Conservation (phyloP, 192 early-diverging fungal species). For the Umbelopsis isabellina region DNA sequence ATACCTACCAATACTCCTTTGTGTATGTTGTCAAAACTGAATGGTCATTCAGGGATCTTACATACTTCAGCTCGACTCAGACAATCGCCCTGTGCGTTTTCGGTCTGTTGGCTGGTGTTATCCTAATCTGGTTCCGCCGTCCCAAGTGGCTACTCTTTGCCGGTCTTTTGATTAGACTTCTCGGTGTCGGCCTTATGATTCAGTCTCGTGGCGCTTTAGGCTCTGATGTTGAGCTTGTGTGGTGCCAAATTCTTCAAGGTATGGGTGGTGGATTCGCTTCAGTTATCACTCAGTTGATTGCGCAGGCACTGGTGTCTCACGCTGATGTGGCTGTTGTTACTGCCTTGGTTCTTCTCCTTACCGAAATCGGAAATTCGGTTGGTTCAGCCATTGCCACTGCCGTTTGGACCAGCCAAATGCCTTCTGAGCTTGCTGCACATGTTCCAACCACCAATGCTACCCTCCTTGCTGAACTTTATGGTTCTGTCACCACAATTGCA, state of each 20-base stretch:
- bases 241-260: conserved; percentile 29
- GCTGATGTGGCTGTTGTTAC: conserved; percentile 39
- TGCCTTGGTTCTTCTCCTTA: conserved; percentile 33
- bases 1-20: conserved; percentile 28
- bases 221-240: conserved; percentile 28
- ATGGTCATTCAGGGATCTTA: conserved; percentile 20
- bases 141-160: conserved; percentile 29
- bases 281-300: conserved; percentile 22
- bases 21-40: conserved; percentile 26
- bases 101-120: conserved; percentile 24
- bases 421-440: conserved; percentile 22
- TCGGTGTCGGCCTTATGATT: conserved; percentile 40
- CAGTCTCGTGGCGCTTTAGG: conserved; percentile 31
- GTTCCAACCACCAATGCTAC: conserved; percentile 30
- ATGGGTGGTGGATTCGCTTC: conserved; percentile 28
- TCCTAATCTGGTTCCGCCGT: conserved; percentile 24
- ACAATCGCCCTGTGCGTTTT: conserved; percentile 27
- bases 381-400: conserved; percentile 34
- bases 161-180: conserved; percentile 24
- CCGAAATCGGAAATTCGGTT: conserved; percentile 25
- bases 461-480: conserved; percentile 18
- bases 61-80: conserved; percentile 20
- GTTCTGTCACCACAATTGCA: conserved; percentile 4
- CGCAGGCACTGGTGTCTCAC: conserved; percentile 35
- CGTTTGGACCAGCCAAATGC: conserved; percentile 31